Evolutionary conservation across 805 yeast species (phyloP).

Genomic region (Hanseniaspora singularis): DNA sequence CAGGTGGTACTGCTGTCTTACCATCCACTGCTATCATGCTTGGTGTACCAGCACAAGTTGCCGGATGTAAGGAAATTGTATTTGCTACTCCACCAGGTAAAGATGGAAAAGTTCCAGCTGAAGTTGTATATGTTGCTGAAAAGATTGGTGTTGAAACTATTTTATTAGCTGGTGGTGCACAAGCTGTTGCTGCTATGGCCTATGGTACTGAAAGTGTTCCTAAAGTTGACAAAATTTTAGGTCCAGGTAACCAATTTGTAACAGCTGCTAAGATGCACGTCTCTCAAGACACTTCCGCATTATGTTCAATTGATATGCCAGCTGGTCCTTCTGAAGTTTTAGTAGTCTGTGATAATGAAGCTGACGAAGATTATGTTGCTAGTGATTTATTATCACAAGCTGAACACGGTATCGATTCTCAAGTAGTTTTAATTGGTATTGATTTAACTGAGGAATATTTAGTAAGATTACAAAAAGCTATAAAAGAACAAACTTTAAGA

Average conservation of each 20-base stretch:
- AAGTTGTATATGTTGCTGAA: slow-evolving; percentile 93
- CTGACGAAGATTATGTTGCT: slow-evolving; percentile 96
- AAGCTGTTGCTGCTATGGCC: slow-evolving; percentile 97
- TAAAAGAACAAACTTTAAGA: slow-evolving; percentile 66
- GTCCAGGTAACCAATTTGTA: slow-evolving; percentile 98
- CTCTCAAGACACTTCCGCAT: slow-evolving; percentile 86
- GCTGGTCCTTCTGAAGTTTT: slow-evolving; percentile 98
- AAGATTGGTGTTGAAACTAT: slow-evolving; percentile 85
- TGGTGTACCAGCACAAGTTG: slow-evolving; percentile 97
- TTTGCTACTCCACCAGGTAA: slow-evolving; percentile 92
- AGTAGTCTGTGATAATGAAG: slow-evolving; percentile 78
- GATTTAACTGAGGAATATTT: slow-evolving; percentile 50
- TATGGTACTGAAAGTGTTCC: slow-evolving; percentile 90
- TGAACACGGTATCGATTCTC: slow-evolving; percentile 97
- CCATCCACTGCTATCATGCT: slow-evolving; percentile 97
- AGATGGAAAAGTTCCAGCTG: slow-evolving; percentile 81
- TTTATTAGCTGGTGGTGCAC: slow-evolving; percentile 97
- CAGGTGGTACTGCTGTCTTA: slow-evolving; percentile 97
- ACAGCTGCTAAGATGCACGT: slow-evolving; percentile 98
- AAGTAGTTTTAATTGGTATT: slow-evolving; percentile 83
- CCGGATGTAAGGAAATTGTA: slow-evolving; percentile 85
- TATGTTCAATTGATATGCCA: slow-evolving; percentile 97
- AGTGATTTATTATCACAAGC: slow-evolving; percentile 93
- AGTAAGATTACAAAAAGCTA: slow-evolving; percentile 64
- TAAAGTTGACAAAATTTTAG: slow-evolving; percentile 91